Evolutionary conservation across 495 filamentous ascomycete species (phyloP).

Genomic region (Talaromyces stipitatus): DNA sequence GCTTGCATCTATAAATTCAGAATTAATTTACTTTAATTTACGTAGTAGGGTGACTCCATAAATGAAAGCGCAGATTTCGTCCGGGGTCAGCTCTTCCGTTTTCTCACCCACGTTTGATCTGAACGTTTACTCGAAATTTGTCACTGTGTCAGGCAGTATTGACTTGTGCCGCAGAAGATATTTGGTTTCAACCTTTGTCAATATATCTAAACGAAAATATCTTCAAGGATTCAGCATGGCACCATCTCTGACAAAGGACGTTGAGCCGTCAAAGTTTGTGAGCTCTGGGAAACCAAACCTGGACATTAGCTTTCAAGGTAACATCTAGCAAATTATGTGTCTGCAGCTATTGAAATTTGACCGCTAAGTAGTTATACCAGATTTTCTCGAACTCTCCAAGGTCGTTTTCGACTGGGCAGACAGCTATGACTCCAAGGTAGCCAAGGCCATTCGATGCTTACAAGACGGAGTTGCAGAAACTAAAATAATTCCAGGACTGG

Average conservation of each 20-base stretch:
- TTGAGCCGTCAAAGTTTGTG: background rate
- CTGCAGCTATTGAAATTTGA: too few species aligned
- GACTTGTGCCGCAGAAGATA: too few species aligned
- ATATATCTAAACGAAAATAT: background rate
- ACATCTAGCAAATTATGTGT: too few species aligned
- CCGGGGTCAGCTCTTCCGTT: background rate
- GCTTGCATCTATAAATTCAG: background rate
- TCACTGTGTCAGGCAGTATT: background rate
- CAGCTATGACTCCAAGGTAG: constrained; percentile 65
- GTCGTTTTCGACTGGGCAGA: constrained; percentile 66
- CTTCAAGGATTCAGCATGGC: background rate
- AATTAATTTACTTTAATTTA: too few species aligned
- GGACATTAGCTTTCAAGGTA: constrained; percentile 8
- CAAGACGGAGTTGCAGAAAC: background rate
- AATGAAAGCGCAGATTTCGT: background rate
- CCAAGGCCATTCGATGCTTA: background rate
- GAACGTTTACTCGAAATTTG: background rate
- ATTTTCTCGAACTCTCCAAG: constrained; percentile 7
- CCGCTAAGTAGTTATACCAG: background rate
- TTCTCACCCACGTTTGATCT: background rate
- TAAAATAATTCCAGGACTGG: constrained; percentile 52
- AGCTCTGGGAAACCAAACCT: constrained; percentile 3
- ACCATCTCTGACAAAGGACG: background rate
- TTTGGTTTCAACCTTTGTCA: too few species aligned
- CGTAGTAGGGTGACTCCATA: background rate